Evolutionary conservation across 2,329 filamentous ascomycete species (phyloP).

Genomic region (Xylariales sp.): DNA sequence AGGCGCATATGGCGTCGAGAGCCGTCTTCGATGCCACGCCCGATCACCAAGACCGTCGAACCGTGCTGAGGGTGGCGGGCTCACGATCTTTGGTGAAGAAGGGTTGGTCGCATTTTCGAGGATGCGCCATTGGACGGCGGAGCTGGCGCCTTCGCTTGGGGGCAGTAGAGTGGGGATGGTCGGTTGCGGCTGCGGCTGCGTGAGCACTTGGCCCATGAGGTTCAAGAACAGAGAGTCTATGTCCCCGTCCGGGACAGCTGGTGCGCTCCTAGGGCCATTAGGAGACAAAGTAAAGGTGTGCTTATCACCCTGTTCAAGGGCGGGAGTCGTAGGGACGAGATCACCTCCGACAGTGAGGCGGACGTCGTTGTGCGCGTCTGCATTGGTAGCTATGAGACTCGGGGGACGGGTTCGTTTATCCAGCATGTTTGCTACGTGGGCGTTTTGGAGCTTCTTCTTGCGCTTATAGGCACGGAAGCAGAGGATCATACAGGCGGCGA

Average conservation of each 20-base stretch:
- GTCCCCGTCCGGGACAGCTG: too few relatives aligned
- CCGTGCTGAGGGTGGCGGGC: conserved; percentile 14
- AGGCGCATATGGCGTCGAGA: conserved; percentile 17
- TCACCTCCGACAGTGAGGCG: conserved; percentile 11
- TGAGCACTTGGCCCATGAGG: background rate
- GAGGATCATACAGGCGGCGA: conserved; percentile 17
- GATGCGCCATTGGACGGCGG: conserved; percentile 17
- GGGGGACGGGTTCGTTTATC: conserved; percentile 8
- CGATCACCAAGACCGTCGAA: conserved; percentile 18
- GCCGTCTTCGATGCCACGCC: conserved; percentile 23
- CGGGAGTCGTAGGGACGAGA: conserved; percentile 19
- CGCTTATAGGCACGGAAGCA: conserved; percentile 18
- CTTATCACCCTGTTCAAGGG: conserved; percentile 19
- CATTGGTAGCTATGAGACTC: conserved; percentile 12
- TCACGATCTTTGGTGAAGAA: conserved; percentile 4
- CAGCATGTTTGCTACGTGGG: conserved; percentile 12
- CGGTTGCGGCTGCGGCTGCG: background rate
- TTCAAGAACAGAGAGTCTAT: background rate
- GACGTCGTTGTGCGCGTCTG: conserved; percentile 5
- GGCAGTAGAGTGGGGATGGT: background rate
- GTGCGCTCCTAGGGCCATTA: background rate
- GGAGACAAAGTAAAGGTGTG: conserved; percentile 8
- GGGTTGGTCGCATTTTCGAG: conserved; percentile 4
- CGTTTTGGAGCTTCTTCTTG: conserved; percentile 16
- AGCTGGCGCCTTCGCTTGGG: conserved; percentile 15